Conservation (phyloP, 2,329 filamentous ascomycete genomes). For the Penicillium brevicompactum region DNA sequence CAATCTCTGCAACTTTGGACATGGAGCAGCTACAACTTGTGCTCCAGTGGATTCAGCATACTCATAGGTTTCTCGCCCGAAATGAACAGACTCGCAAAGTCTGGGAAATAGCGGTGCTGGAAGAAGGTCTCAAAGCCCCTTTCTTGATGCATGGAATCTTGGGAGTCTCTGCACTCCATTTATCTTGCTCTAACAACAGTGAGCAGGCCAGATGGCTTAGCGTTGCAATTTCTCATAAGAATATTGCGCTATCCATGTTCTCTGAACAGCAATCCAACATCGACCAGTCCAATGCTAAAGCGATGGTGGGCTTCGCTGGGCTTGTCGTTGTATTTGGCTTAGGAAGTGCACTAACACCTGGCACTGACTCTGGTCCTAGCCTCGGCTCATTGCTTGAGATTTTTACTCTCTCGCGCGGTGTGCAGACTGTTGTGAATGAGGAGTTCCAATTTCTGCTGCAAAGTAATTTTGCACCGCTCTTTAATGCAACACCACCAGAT, state of each 20-base stretch:
- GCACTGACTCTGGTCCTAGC: conserved; percentile 7
- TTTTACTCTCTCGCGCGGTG: conserved; percentile 15
- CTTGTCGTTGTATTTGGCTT: conserved; percentile 26
- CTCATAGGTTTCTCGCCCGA: conserved; percentile 19
- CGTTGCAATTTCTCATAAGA: conserved; percentile 23
- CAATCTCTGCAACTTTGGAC: conserved; percentile 7
- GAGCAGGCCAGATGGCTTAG: conserved; percentile 17
- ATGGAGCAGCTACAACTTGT: conserved; percentile 22
- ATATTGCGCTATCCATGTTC: conserved; percentile 13
- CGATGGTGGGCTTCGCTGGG: conserved; percentile 18
- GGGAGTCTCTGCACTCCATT: conserved; percentile 25
- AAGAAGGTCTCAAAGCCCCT: conserved; percentile 22
- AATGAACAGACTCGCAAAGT: conserved; percentile 20
- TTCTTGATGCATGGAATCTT: conserved; percentile 31
- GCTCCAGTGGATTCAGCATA: conserved; percentile 24
- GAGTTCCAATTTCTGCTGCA: conserved; percentile 6
- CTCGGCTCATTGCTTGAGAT: conserved; percentile 10
- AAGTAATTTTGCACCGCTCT: conserved; percentile 15
- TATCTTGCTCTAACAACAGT: conserved; percentile 11
- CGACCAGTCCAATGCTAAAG: conserved; percentile 15
- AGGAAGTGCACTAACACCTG: conserved; percentile 17
- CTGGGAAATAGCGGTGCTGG: conserved; percentile 20
- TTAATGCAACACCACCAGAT: conserved; percentile 1
- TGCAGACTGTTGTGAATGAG: conserved; percentile 7
- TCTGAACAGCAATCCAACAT: conserved; percentile 14